Percentiles rank a stretch among this genome's conserved stretches.
phyloP scores from a whole-genome alignment of 768 basidiomycete species.

The Tricholoma bakamatsutake region DNA sequence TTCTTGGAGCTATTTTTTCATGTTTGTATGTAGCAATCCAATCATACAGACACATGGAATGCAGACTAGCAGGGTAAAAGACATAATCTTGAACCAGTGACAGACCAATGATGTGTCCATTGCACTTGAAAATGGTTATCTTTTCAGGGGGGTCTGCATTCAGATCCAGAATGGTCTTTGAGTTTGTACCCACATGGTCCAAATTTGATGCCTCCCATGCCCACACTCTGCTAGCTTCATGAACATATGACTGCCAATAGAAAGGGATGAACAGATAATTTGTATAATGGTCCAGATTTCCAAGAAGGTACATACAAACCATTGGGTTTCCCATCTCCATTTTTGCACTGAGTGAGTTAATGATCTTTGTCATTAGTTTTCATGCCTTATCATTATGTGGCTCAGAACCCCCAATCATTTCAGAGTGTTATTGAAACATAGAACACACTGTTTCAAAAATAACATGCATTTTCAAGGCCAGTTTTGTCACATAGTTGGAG shows the following conservation, averaged over 20 bases:
- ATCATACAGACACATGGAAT: conserved; percentile 19
- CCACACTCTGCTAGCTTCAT: conserved; percentile 16
- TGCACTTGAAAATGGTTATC: conserved; percentile 12
- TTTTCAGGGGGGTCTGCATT: conserved; percentile 9
- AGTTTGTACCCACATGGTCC: too few relatives aligned
- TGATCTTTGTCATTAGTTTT: conserved; percentile 27
- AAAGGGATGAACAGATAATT: conserved; percentile 26
- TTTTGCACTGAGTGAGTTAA: conserved; percentile 28
- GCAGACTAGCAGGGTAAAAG: conserved; percentile 15
- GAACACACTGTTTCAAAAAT: conserved; percentile 27
- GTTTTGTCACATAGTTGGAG: conserved; percentile 39
- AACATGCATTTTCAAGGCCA: conserved; percentile 29
- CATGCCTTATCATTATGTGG: conserved; percentile 1
- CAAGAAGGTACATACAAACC: conserved; percentile 27
- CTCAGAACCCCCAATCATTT: conserved; percentile 13
- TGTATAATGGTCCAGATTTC: conserved; percentile 33
- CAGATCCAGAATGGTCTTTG: too few relatives aligned
- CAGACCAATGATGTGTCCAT: conserved; percentile 15
- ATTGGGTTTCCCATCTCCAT: conserved; percentile 33
- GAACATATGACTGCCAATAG: conserved; percentile 27
- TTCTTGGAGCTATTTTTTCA: background rate
- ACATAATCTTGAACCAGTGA: conserved; percentile 6
- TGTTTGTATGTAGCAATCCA: conserved; percentile 16
- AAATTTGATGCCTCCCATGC: background rate
- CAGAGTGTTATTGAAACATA: conserved; percentile 19